phyloP scores from a whole-genome alignment of 2,329 filamentous ascomycete species.

The Calonectria leucothoes region DNA sequence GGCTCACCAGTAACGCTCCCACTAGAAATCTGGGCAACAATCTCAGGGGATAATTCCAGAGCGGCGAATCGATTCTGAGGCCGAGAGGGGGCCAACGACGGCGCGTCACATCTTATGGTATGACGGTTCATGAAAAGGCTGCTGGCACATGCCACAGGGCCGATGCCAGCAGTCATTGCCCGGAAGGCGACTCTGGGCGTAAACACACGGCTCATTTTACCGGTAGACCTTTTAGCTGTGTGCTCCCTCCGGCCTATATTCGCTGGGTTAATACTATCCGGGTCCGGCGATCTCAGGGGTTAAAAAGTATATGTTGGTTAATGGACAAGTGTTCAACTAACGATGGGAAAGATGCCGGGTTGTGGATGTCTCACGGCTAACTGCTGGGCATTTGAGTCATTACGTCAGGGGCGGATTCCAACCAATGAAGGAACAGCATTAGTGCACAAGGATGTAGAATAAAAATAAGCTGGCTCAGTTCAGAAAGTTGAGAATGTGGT shows the following conservation, averaged over 20 bases:
- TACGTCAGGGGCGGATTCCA: conserved; percentile 26
- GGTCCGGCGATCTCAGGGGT: neutral
- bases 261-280: neutral
- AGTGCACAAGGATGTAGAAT: neutral
- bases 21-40: conserved; percentile 63
- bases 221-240: neutral
- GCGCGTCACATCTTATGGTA: conserved; percentile 45
- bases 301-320: neutral
- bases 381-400: neutral
- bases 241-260: neutral
- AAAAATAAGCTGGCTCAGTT: neutral
- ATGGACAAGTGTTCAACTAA: neutral
- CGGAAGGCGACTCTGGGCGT: conserved; percentile 35
- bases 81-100: conserved; percentile 31
- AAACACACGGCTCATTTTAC: conserved; percentile 39
- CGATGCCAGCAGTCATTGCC: conserved; percentile 42
- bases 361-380: conserved; percentile 1
- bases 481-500: neutral
- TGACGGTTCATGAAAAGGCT: conserved; percentile 38
- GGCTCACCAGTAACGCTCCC: conserved; percentile 64
- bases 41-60: conserved; percentile 41
- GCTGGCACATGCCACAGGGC: conserved; percentile 42
- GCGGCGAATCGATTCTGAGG: conserved; percentile 23
- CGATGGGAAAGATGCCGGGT: neutral
- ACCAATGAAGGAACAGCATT: conserved; percentile 35